These are phyloP conservation scores for Trichoderma arundinaceum DNA, from an alignment of 2,329 filamentous ascomycete species.

Conservation along the genomic window DNA sequence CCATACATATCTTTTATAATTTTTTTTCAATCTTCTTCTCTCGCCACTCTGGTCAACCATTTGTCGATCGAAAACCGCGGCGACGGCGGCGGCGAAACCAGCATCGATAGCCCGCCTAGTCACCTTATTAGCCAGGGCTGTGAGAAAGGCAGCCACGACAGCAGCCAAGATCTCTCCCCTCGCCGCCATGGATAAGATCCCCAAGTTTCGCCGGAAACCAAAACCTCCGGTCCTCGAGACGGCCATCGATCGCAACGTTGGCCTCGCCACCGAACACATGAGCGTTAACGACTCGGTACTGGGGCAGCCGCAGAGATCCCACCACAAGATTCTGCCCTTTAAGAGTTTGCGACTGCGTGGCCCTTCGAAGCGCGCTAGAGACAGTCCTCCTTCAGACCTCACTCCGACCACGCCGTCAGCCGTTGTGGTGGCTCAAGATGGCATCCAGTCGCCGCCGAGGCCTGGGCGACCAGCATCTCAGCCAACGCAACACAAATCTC, in stretches of 20 bases:
- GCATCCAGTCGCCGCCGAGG: conserved; percentile 34
- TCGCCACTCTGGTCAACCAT: neutral
- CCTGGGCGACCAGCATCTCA: conserved; percentile 7
- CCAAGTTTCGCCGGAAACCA: conserved; percentile 52
- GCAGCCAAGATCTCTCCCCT: conserved; percentile 15
- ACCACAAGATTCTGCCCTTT: conserved; percentile 48
- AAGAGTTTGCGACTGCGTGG: conserved; percentile 53
- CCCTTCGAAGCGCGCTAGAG: conserved; percentile 54
- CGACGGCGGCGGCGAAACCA: conserved; percentile 14
- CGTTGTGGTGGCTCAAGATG: conserved; percentile 48
- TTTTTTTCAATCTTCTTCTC: neutral
- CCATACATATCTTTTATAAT: conserved; percentile 1
- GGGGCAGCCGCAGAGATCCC: conserved; percentile 35
- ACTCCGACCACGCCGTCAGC: conserved; percentile 41
- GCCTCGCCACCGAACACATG: conserved; percentile 37
- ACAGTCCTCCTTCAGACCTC: conserved; percentile 48
- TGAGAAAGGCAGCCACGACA: conserved; percentile 45
- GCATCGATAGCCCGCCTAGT: conserved; percentile 65
- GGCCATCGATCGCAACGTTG: conserved; percentile 45
- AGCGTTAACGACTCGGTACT: conserved; percentile 38
- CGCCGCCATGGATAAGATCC: conserved; percentile 49
- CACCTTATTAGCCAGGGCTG: conserved; percentile 48
- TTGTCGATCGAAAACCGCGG: conserved; percentile 34
- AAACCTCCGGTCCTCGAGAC: conserved; percentile 53
- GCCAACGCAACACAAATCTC: conserved; percentile 17